These are phyloP conservation scores for Cyclospora cayetanensis DNA, from an alignment of 169 alveolate genomes.

Conservation along the genomic window DNA sequence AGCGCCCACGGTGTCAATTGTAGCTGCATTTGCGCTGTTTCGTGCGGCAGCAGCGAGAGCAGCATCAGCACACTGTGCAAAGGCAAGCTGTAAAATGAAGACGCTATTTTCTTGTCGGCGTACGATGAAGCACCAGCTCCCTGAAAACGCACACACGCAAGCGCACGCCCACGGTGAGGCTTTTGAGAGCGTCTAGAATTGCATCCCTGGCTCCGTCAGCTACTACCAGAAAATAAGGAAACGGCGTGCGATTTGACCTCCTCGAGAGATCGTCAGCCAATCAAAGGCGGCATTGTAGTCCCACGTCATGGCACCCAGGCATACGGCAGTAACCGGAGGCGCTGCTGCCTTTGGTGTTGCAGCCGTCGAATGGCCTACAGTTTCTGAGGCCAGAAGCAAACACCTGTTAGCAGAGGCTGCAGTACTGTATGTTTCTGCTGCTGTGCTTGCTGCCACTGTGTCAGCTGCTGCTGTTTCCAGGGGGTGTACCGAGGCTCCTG, in stretches of 20 bases:
- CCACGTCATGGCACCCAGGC: slow-evolving; percentile 3
- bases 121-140: slow-evolving; percentile 27
- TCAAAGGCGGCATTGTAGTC: not conserved
- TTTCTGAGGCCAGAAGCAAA: too few species aligned
- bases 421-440: not conserved
- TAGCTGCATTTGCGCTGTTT: not conserved
- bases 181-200: too few species aligned
- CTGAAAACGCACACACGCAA: not conserved
- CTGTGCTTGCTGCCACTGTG: not conserved
- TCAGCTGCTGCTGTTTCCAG: not conserved
- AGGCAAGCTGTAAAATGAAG: not conserved
- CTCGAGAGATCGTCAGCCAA: not conserved
- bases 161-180: too few species aligned
- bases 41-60: not conserved
- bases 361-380: not conserved
- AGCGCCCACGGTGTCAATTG: not conserved
- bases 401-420: too few species aligned
- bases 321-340: not conserved
- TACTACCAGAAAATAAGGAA: too few species aligned
- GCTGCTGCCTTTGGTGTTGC: not conserved
- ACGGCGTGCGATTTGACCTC: too few species aligned
- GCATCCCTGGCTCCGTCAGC: too few species aligned
- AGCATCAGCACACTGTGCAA: not conserved
- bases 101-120: not conserved
- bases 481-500: not conserved